Percentiles rank a stretch among this genome's conserved stretches.
phyloP scores from a whole-genome alignment of 2,329 filamentous ascomycete species.

The Exserohilum rostratum region DNA sequence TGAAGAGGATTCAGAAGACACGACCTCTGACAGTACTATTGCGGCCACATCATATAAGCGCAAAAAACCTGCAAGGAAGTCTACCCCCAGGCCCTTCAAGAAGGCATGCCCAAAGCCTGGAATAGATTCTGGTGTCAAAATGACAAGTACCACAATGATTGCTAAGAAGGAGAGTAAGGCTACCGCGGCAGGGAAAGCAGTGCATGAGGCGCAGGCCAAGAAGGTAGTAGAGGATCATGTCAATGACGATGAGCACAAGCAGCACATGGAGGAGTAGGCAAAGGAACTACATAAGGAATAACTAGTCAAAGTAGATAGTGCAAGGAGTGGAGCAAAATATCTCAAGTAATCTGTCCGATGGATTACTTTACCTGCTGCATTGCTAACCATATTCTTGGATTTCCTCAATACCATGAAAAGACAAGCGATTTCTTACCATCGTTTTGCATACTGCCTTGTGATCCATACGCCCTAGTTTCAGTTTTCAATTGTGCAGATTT shows the following conservation, averaged over 20 bases:
- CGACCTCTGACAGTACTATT: not conserved
- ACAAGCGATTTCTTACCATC: not conserved
- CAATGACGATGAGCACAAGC: not conserved
- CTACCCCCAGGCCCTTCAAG: not conserved
- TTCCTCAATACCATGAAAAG: not conserved
- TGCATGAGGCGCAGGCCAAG: not conserved
- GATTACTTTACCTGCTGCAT: not conserved
- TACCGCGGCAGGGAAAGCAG: constrained; percentile 3
- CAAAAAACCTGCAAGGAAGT: not conserved
- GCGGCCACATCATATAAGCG: not conserved
- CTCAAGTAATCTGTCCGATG: not conserved
- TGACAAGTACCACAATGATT: not conserved
- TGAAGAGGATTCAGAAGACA: not conserved
- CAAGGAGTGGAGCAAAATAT: not conserved
- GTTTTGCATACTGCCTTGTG: not conserved
- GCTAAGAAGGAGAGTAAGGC: not conserved
- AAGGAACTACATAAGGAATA: not conserved
- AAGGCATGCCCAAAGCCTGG: not conserved
- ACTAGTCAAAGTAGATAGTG: not conserved
- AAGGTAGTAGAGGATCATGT: not conserved
- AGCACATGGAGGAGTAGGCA: not conserved
- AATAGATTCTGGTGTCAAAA: not conserved
- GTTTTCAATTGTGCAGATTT: not conserved
- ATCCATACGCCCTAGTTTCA: too few species aligned
- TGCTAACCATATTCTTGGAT: not conserved